Evolutionary conservation across 768 basidiomycete genomes (phyloP), one percentile per base, ranked within the genome.

Genomic region (Mycena belliarum): DNA sequence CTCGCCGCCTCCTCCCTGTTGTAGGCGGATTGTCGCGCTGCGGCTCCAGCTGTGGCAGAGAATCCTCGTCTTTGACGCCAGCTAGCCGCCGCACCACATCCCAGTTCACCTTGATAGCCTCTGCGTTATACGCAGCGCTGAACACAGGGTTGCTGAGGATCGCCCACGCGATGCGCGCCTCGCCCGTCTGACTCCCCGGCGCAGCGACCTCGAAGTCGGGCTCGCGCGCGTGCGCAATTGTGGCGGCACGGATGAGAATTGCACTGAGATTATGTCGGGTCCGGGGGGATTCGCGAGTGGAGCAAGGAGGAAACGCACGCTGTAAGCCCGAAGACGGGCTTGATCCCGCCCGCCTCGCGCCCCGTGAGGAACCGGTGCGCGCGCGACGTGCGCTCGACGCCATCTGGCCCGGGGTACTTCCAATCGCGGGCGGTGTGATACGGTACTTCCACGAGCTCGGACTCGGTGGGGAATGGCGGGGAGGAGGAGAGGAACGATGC

Each of bases 291-390:
- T 32, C 29, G 29, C 29, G 38, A 40, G 14, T 6, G n/a, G 38
- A 41, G 11, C 18, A 41, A 35, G 6, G 12, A 32, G 35, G 35
- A 16, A 41, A 81, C 89, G 61, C 69, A 95, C 92, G 93, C 85
- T 25, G 93, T 96, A 8, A 96, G 72, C 8, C 93, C 93, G 62
- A 86, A 91, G 0, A 95, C 83, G 20, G 93, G 93, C 66, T 93
- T 95, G 15, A 92, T 82, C 0, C 93, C 93, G 16, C 87, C 86
- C 2, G 81, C 84, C 68, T 96, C 93, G 40, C 93, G 76, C 0
- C 94, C 94, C 1, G 93, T 96, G 49, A 94, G 76, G 75, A 96
- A 96, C 18, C 79, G 76, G 71, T 95, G 93, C 60, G 85, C 78
- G 23, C 91, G 83, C 18, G 68, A 23, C 6, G 41, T 68, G 40